A percentile compares a stretch with the other conserved stretches of the same genome.
phyloP scores from a whole-genome alignment of 176 grass and related monocot genomes.

The Otatea glauca region DNA sequence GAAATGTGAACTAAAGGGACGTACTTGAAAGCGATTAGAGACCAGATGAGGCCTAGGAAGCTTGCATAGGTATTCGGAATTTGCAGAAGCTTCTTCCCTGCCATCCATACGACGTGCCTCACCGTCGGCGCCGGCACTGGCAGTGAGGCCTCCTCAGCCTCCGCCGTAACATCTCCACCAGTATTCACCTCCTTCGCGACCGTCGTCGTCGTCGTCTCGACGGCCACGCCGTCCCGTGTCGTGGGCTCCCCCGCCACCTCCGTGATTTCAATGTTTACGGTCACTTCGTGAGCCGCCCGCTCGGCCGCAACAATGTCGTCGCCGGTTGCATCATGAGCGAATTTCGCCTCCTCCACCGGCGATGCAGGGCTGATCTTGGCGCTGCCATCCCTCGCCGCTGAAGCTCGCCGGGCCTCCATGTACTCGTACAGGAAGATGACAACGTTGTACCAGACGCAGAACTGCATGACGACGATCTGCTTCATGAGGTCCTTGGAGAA shows the following conservation, averaged over 20 bases:
- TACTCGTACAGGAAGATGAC: constrained; percentile 91
- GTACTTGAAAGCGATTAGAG: constrained; percentile 79
- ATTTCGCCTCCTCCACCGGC: not conserved
- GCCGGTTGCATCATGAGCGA: not conserved
- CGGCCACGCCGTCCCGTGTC: not conserved
- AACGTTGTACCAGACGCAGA: constrained; percentile 88
- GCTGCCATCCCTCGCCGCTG: not conserved
- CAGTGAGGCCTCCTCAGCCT: not conserved
- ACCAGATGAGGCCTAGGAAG: constrained; percentile 78
- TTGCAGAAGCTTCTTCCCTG: constrained; percentile 68
- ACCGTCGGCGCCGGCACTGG: constrained; percentile 25
- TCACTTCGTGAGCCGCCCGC: constrained; percentile 17
- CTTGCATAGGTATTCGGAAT: constrained; percentile 86
- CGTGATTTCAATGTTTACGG: constrained; percentile 50
- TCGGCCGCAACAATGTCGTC: not conserved
- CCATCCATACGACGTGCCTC: constrained; percentile 48
- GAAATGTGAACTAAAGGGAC: constrained; percentile 14
- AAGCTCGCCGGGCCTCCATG: constrained; percentile 58
- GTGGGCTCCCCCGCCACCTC: constrained; percentile 33
- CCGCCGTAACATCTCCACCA: not conserved
- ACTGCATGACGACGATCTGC: constrained; percentile 89
- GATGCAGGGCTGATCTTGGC: constrained; percentile 41
- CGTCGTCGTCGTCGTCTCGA: not conserved
- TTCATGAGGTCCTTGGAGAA: constrained; percentile 60
- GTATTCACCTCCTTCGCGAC: not conserved